phyloP scores from a whole-genome alignment of 148 eudicot genomes.

The Bassia scoparia region DNA sequence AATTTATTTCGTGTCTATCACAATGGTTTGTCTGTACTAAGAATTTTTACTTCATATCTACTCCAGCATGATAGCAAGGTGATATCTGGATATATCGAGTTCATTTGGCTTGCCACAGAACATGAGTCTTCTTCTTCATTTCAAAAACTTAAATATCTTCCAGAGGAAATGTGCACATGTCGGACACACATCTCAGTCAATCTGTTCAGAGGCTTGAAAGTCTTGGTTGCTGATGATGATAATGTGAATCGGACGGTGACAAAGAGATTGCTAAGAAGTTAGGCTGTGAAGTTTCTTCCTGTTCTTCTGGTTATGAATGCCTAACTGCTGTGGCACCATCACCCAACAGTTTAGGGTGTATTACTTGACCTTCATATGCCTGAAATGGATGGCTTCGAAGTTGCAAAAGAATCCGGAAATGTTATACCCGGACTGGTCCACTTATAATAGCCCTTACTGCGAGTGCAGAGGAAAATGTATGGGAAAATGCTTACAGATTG shows the following conservation, averaged over 20 bases:
- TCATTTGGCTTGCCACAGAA: slow-evolving; percentile 43
- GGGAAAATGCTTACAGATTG: slow-evolving; percentile 58
- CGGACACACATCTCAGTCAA: slow-evolving; percentile 30
- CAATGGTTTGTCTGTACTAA: background rate
- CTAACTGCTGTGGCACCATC: slow-evolving; percentile 47
- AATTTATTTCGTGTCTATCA: too few species aligned
- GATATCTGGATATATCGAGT: slow-evolving; percentile 62
- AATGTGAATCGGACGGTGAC: slow-evolving; percentile 63
- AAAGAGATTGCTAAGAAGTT: slow-evolving; percentile 64
- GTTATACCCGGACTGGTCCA: slow-evolving; percentile 47
- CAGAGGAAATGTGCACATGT: slow-evolving; percentile 22
- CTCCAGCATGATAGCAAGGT: slow-evolving; percentile 82
- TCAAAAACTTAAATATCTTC: slow-evolving; percentile 34
- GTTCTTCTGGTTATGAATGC: slow-evolving; percentile 61
- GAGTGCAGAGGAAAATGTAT: slow-evolving; percentile 62
- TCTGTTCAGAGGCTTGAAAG: slow-evolving; percentile 45
- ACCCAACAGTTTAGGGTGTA: slow-evolving; percentile 36
- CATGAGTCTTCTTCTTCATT: slow-evolving; percentile 58
- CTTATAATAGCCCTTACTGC: slow-evolving; percentile 65
- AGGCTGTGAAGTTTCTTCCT: slow-evolving; percentile 59
- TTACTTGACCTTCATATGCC: slow-evolving; percentile 76
- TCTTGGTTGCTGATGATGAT: slow-evolving; percentile 65
- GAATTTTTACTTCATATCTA: background rate
- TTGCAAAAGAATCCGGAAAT: slow-evolving; percentile 54
- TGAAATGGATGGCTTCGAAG: slow-evolving; percentile 74